These are phyloP conservation scores for Wickerhamiella spandovensis DNA, from an alignment of 805 yeast genomes.

Conservation along the genomic window DNA sequence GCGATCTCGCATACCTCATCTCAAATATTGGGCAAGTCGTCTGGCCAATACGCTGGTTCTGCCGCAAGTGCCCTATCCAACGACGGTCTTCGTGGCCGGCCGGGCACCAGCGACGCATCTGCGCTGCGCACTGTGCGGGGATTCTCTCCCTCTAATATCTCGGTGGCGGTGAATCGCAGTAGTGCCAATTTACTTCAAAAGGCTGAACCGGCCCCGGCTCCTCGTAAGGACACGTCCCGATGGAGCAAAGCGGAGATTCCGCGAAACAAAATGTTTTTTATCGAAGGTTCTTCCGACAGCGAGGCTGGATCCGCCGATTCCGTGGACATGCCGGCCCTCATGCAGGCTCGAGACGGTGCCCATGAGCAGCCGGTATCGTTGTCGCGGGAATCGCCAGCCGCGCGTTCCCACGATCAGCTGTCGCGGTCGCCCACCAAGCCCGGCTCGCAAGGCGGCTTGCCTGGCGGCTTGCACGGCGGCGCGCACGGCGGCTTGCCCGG, in stretches of 20 bases:
- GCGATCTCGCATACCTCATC: neutral
- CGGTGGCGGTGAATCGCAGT: constrained; percentile 20
- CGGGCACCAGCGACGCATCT: neutral
- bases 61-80: neutral
- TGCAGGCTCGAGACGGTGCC: constrained; percentile 5
- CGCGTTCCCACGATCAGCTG: neutral
- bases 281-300: constrained; percentile 28
- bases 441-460: neutral
- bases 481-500: neutral
- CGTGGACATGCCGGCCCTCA: constrained; percentile 4
- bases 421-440: neutral
- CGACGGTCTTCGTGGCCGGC: neutral
- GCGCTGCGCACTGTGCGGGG: constrained; percentile 21
- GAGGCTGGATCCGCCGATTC: constrained; percentile 14
- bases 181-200: neutral
- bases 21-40: neutral
- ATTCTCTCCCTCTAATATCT: constrained; percentile 26
- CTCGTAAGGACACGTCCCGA: too few relatives aligned
- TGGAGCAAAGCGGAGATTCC: constrained; percentile 12
- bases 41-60: neutral
- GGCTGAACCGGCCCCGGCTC: neutral
- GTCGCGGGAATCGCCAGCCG: neutral
- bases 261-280: constrained; percentile 27
- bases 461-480: neutral
- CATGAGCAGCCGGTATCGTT: constrained; percentile 8